Base-by-base conservation (phyloP, 2,329 filamentous ascomycete genomes). In the Neocucurbitaria cava region DNA sequence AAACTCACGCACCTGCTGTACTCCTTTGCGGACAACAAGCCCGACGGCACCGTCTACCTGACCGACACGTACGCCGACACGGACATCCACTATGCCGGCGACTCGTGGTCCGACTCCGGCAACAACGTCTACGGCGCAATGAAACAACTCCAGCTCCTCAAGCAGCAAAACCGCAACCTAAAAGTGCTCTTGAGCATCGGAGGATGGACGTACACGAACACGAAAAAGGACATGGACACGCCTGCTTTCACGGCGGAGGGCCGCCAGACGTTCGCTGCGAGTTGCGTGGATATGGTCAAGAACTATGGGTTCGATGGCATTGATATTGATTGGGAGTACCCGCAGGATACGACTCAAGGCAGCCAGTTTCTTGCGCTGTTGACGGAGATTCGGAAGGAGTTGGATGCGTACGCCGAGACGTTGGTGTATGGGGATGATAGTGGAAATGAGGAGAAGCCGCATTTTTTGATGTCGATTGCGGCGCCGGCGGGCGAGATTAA, bases 1-100 rank as follows among this genome's bases (percentile, higher is more conserved):
- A 89, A 91, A 51, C 84, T 97, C 38, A 98, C 93, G 0, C 94
- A 98, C 70, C 78, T 98, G 4, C 85, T 97, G 15, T 97, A 97
- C 68, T 84, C 93, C 15, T 98, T 98, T 77, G 94, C 91, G 70
- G 96, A 97, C 72, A 85, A 96, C 54, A 84, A 86, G 2, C 90
- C 94, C 3, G 86, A 84, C 28, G 94, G 94, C 45, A 91, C 96
- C 76, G 92, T 76, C 39, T 56, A 66, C 41, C 47, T 72, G 9
- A 69, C 63, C 4, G 70, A 73, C 52, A 54, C 50, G 3, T 72
- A 65, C 44, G 64, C 70, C 7, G 70, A 72, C 38, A 56, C 78
- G 1, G 80, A 92, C 48, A 91, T 89, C 68, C 88, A 87, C 68
- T 71, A 65, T 26, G 26, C 46, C 1, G 79, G 76, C 11, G 90